Evolutionary conservation across 2,329 filamentous ascomycete species (phyloP).

Genomic region (Alternaria consortialis): DNA sequence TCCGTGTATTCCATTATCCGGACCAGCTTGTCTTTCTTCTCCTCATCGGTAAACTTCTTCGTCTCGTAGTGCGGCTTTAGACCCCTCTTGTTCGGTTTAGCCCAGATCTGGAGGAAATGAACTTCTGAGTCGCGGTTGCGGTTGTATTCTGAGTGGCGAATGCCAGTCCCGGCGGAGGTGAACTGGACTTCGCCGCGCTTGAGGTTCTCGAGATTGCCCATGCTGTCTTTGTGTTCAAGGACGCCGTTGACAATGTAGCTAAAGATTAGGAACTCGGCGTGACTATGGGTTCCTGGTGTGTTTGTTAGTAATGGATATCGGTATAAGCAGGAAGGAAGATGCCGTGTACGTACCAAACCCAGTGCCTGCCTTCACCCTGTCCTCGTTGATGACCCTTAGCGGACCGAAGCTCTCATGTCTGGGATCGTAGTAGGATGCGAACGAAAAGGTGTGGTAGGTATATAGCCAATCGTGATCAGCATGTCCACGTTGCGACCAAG

Average conservation of each 20-base stretch:
- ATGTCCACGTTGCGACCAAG: conserved; percentile 76
- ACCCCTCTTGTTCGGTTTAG: conserved; percentile 76
- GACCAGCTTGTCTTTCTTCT: conserved; percentile 75
- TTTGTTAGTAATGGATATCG: neutral
- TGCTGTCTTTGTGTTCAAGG: conserved; percentile 86
- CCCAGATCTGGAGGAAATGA: conserved; percentile 92
- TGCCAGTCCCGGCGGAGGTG: conserved; percentile 82
- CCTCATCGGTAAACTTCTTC: conserved; percentile 73
- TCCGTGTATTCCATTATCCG: conserved; percentile 79
- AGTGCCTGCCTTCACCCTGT: conserved; percentile 75
- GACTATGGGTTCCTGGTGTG: conserved; percentile 71
- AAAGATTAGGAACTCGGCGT: conserved; percentile 90
- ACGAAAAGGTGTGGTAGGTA: conserved; percentile 86
- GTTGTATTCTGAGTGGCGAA: conserved; percentile 85
- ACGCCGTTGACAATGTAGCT: conserved; percentile 86
- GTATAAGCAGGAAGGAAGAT: neutral
- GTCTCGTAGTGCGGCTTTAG: conserved; percentile 81
- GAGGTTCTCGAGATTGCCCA: conserved; percentile 76
- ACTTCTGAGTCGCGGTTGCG: conserved; percentile 75
- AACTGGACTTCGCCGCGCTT: conserved; percentile 86
- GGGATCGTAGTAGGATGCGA: conserved; percentile 76
- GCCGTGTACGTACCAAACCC: conserved; percentile 67
- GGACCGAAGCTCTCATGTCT: conserved; percentile 74
- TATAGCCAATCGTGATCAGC: conserved; percentile 88
- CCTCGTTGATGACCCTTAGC: conserved; percentile 87